A percentile compares a stretch with the other conserved stretches of the same genome.
These are phyloP conservation scores for Trichosporon sp. DNA, from an alignment of 1,284 basidiomycete genomes.

Conservation along the genomic window DNA sequence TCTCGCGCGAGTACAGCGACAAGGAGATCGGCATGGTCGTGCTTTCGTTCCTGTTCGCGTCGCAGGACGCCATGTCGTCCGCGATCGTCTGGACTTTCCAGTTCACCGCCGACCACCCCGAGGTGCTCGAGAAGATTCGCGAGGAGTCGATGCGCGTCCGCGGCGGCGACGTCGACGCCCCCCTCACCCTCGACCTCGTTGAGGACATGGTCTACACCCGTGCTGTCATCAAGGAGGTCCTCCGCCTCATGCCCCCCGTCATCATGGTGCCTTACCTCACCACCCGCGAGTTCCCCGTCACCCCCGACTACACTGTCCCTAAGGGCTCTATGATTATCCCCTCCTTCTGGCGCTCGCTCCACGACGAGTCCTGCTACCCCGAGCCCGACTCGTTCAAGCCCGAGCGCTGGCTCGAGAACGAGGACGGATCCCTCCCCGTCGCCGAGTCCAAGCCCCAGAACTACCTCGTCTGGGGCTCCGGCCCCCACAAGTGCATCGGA, in stretches of 20 bases:
- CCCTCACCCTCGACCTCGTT: conserved; percentile 82
- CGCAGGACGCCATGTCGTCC: conserved; percentile 96
- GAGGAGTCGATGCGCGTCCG: conserved; percentile 86
- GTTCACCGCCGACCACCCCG: conserved; percentile 87
- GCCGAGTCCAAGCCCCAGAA: conserved; percentile 88
- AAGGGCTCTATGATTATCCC: conserved; percentile 92
- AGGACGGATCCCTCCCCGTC: conserved; percentile 54
- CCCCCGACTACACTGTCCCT: conserved; percentile 84
- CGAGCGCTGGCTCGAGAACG: conserved; percentile 87
- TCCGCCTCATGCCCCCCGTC: conserved; percentile 85
- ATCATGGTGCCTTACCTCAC: conserved; percentile 95
- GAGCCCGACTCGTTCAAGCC: conserved; percentile 78
- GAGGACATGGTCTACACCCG: conserved; percentile 91
- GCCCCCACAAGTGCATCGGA: conserved; percentile 64
- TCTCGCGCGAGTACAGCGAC: conserved; percentile 76
- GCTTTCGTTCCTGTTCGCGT: conserved; percentile 94
- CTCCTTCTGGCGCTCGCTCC: conserved; percentile 90
- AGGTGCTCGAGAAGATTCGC: conserved; percentile 79
- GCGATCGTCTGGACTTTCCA: conserved; percentile 87
- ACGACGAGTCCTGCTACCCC: conserved; percentile 83
- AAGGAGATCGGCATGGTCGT: conserved; percentile 95
- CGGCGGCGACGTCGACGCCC: conserved; percentile 68
- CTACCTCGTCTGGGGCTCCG: conserved; percentile 92
- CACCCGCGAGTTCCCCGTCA: conserved; percentile 85
- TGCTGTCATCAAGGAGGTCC: conserved; percentile 86